Evolutionary conservation across 495 filamentous ascomycete species (phyloP).

Genomic region (Aspergillus homomorphus): DNA sequence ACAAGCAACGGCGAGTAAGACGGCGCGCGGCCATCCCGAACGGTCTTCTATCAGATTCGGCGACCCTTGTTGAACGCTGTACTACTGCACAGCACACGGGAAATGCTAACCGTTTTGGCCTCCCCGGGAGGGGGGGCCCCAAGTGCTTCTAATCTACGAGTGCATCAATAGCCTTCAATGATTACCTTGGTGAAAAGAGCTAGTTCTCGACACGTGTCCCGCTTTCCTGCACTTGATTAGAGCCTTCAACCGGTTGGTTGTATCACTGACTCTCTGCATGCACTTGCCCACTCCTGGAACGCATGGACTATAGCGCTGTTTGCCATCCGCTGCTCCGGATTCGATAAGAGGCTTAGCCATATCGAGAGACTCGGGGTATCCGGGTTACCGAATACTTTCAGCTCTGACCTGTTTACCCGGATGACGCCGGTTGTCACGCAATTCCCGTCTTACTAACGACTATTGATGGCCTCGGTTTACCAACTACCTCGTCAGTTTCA

Average conservation of each 20-base stretch:
- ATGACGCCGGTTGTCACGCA: neutral
- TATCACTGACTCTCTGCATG: neutral
- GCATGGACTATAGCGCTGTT: neutral
- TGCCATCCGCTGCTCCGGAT: neutral
- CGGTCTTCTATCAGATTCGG: conserved; percentile 3
- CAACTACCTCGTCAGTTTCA: neutral
- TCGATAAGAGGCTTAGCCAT: neutral
- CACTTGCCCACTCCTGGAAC: neutral
- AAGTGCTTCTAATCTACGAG: neutral
- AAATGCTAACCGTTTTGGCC: neutral
- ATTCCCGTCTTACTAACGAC: neutral
- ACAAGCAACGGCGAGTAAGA: neutral
- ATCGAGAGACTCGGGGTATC: neutral
- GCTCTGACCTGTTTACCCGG: neutral
- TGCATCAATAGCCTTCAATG: neutral
- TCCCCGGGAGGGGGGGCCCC: no score
- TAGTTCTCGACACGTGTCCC: conserved; percentile 5
- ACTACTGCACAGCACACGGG: neutral
- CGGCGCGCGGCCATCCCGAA: neutral
- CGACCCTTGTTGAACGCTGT: neutral
- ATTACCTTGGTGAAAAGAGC: neutral
- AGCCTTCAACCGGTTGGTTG: neutral
- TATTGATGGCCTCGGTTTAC: no score
- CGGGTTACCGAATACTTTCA: neutral
- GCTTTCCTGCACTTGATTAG: neutral